Conservation (phyloP, 768 basidiomycete species). For the Phylloporus scabripes region DNA sequence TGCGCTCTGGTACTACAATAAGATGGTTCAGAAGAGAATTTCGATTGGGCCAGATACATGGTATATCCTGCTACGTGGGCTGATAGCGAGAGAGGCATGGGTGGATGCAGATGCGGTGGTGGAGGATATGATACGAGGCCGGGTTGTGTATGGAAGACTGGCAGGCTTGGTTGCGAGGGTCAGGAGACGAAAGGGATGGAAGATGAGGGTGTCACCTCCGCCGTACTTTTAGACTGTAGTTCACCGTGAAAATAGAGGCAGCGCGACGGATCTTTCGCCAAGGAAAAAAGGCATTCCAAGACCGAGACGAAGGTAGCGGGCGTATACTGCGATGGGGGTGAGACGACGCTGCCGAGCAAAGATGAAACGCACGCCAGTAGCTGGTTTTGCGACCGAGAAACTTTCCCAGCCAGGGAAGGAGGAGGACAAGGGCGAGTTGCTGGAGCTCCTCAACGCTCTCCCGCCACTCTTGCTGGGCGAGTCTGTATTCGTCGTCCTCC, state of each 20-base stretch:
- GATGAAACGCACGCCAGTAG: slow-evolving; percentile 63
- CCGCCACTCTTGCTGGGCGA: slow-evolving; percentile 90
- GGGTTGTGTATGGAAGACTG: slow-evolving; percentile 42
- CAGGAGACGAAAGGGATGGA: slow-evolving; percentile 35
- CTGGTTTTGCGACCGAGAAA: slow-evolving; percentile 85
- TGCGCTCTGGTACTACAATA: slow-evolving; percentile 54
- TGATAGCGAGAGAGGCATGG: slow-evolving; percentile 57
- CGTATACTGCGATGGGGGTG: slow-evolving; percentile 47
- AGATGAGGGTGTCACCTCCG: slow-evolving; percentile 22
- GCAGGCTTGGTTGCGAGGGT: slow-evolving; percentile 47
- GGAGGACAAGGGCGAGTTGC: slow-evolving; percentile 70
- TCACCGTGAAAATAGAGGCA: slow-evolving; percentile 19
- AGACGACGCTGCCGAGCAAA: slow-evolving; percentile 7
- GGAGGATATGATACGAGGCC: slow-evolving; percentile 50
- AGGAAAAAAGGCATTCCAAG: slow-evolving; percentile 60
- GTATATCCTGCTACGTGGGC: slow-evolving; percentile 67
- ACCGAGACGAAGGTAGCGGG: slow-evolving; percentile 64
- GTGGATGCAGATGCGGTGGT: slow-evolving; percentile 54
- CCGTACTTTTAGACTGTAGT: slow-evolving; percentile 23
- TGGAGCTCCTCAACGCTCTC: slow-evolving; percentile 83
- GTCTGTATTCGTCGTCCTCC: slow-evolving; percentile 62
- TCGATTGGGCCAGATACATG: slow-evolving; percentile 61
- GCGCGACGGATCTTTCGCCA: slow-evolving; percentile 25
- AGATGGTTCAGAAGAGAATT: slow-evolving; percentile 50
- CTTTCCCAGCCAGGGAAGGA: slow-evolving; percentile 84